Evolutionary conservation across 2,329 filamentous ascomycete species (phyloP).

Genomic region (Fusarium guadeloupense): DNA sequence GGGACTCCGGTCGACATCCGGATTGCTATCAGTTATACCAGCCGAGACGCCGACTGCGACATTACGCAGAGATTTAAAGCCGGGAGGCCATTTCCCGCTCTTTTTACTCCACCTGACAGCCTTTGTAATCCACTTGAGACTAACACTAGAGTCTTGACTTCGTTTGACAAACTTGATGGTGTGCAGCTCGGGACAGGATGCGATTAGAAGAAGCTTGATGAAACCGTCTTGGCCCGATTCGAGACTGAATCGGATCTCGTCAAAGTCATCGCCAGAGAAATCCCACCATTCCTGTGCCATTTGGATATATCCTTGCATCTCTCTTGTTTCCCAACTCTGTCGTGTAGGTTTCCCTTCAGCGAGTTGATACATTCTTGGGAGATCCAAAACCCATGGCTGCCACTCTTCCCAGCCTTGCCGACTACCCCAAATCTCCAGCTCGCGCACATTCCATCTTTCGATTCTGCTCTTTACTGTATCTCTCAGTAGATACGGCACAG

Average conservation of each 20-base stretch:
- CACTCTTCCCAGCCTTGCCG: conserved; percentile 21
- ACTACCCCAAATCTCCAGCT: conserved; percentile 31
- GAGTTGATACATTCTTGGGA: not conserved
- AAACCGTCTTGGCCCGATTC: conserved; percentile 15
- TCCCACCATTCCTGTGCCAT: not conserved
- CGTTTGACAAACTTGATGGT: conserved; percentile 18
- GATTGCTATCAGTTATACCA: not conserved
- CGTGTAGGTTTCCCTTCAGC: not conserved
- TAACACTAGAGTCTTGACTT: not conserved
- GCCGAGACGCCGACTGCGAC: conserved; percentile 6
- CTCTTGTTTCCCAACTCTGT: not conserved
- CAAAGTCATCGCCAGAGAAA: not conserved
- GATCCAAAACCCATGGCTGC: conserved; percentile 1
- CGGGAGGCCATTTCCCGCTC: conserved; percentile 11
- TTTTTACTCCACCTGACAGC: conserved; percentile 1
- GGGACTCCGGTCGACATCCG: not conserved
- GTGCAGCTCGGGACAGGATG: conserved; percentile 19
- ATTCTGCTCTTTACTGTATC: not conserved
- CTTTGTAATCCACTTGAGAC: conserved; percentile 6
- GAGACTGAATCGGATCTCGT: not conserved
- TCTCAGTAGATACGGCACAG: not conserved
- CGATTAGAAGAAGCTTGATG: conserved; percentile 28
- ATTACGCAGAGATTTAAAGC: conserved; percentile 19
- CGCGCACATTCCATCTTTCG: conserved; percentile 23
- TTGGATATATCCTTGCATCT: not conserved